These are phyloP conservation scores for Tephrocybe sp. DNA, from an alignment of 768 basidiomycete genomes.

Conservation along the genomic window DNA sequence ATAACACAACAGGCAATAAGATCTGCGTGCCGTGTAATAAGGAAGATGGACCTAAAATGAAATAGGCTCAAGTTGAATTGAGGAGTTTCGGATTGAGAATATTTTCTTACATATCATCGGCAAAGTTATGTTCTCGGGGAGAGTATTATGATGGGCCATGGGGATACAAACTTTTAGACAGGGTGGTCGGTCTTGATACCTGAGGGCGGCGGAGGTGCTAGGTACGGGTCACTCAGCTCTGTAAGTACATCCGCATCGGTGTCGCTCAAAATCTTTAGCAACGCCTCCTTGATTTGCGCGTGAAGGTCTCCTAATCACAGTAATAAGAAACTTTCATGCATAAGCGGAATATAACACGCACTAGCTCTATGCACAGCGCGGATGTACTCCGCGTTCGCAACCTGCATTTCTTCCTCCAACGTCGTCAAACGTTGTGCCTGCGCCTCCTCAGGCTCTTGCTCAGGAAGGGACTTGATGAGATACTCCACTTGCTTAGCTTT, in stretches of 20 bases:
- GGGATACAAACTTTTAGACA: too few relatives aligned
- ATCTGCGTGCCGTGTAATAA: too few relatives aligned
- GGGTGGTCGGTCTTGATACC: too few relatives aligned
- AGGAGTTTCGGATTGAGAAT: too few relatives aligned
- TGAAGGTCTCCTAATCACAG: constrained; percentile 55
- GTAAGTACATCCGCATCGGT: constrained; percentile 35
- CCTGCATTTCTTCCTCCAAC: constrained; percentile 69
- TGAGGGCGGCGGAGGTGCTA: too few relatives aligned
- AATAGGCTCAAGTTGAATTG: too few relatives aligned
- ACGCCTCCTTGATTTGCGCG: constrained; percentile 55
- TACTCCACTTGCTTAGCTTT: constrained; percentile 91
- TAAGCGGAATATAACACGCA: constrained; percentile 35
- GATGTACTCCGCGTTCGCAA: constrained; percentile 75
- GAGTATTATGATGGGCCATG: too few relatives aligned
- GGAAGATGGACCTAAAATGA: too few relatives aligned
- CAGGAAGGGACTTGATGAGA: constrained; percentile 77
- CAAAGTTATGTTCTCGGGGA: too few relatives aligned
- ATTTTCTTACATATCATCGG: too few relatives aligned
- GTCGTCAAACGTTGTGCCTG: constrained; percentile 72
- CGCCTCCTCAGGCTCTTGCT: constrained; percentile 74
- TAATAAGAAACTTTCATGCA: not conserved
- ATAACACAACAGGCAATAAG: too few relatives aligned
- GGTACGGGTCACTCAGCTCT: too few relatives aligned
- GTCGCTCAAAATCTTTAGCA: constrained; percentile 57
- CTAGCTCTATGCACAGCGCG: constrained; percentile 75